phyloP scores from a whole-genome alignment of 805 yeast genomes.

The Sugiyamaella americana region DNA sequence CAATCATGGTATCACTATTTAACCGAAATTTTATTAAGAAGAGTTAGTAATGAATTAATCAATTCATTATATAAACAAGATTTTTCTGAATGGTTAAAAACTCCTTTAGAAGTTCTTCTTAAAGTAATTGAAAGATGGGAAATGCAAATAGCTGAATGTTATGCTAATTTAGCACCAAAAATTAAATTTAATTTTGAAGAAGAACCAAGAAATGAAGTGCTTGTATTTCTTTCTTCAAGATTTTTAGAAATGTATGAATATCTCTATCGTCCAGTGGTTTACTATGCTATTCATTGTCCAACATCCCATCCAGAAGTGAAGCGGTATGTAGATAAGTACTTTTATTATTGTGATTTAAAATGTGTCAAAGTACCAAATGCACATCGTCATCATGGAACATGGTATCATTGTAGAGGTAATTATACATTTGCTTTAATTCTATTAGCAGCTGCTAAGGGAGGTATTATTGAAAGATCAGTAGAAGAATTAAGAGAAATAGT shows the following conservation, averaged over 20 bases:
- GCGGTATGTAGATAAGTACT: slow-evolving; percentile 14
- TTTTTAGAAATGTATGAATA: slow-evolving; percentile 16
- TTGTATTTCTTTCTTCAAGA: slow-evolving; percentile 11
- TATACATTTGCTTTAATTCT: slow-evolving; percentile 11
- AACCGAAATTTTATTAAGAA: slow-evolving; percentile 14
- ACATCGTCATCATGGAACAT: slow-evolving; percentile 18
- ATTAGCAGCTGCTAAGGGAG: slow-evolving; percentile 14
- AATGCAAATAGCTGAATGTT: slow-evolving; percentile 14
- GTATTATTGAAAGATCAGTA: slow-evolving; percentile 8
- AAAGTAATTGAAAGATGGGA: slow-evolving; percentile 13
- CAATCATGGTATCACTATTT: slow-evolving; percentile 18
- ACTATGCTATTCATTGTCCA: slow-evolving; percentile 13
- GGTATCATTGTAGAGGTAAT: slow-evolving; percentile 16
- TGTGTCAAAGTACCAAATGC: slow-evolving; percentile 12
- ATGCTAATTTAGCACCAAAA: slow-evolving; percentile 16
- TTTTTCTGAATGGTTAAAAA: slow-evolving; percentile 10
- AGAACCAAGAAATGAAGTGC: slow-evolving; percentile 13
- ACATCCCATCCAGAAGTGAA: slow-evolving; percentile 10
- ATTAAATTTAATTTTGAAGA: slow-evolving; percentile 12
- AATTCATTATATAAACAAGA: slow-evolving; percentile 13
- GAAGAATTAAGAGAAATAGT: slow-evolving; percentile 9
- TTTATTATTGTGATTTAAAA: slow-evolving; percentile 10
- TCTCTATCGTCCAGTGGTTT: slow-evolving; percentile 15
- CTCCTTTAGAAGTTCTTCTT: slow-evolving; percentile 13
- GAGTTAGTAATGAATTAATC: slow-evolving; percentile 12